Evolutionary conservation across 495 filamentous ascomycete genomes (phyloP).

Genomic region (Podospora pseudoanserina): DNA sequence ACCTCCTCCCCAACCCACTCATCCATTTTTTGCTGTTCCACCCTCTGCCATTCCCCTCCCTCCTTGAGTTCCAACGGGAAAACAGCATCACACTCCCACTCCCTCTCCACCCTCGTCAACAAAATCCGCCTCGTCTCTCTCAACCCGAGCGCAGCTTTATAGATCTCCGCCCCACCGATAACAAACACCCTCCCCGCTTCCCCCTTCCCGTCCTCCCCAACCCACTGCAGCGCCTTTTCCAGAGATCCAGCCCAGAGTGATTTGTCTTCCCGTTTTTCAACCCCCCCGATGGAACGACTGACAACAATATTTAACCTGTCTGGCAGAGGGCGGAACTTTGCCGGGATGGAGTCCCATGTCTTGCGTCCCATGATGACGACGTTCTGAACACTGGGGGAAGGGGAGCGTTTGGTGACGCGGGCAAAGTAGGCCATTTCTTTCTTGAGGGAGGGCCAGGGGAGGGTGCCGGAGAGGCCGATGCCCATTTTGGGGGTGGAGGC

Average conservation of each 20-base stretch:
- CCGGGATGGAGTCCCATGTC: conserved; percentile 86
- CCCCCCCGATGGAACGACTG: conserved; percentile 38
- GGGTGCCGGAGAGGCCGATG: conserved; percentile 73
- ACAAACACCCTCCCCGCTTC: conserved; percentile 63
- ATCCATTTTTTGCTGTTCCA: conserved; percentile 47
- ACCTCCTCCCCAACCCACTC: conserved; percentile 58
- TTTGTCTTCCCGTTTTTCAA: conserved; percentile 6
- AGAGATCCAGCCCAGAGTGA: conserved; percentile 43
- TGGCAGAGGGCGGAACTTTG: conserved; percentile 69
- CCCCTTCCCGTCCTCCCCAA: conserved; percentile 10
- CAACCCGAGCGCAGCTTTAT: conserved; percentile 59
- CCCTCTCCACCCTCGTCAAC: conserved; percentile 58
- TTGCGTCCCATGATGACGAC: conserved; percentile 96
- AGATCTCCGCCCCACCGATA: conserved; percentile 88
- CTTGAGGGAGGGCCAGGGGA: conserved; percentile 87
- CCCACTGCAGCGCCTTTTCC: conserved; percentile 53
- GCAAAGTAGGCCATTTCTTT: conserved; percentile 93
- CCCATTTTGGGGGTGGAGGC: conserved; percentile 75
- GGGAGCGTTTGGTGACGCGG: conserved; percentile 70
- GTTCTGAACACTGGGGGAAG: conserved; percentile 43
- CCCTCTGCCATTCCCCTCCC: conserved; percentile 46
- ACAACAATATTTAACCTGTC: conserved; percentile 77
- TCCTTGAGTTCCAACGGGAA: conserved; percentile 61
- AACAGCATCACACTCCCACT: conserved; percentile 85
- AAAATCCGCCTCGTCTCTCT: conserved; percentile 52